A percentile compares a stretch with the other conserved stretches of the same genome.
Evolutionary conservation across 2,329 filamentous ascomycete genomes (phyloP).

Genomic region (Fusarium sp.): DNA sequence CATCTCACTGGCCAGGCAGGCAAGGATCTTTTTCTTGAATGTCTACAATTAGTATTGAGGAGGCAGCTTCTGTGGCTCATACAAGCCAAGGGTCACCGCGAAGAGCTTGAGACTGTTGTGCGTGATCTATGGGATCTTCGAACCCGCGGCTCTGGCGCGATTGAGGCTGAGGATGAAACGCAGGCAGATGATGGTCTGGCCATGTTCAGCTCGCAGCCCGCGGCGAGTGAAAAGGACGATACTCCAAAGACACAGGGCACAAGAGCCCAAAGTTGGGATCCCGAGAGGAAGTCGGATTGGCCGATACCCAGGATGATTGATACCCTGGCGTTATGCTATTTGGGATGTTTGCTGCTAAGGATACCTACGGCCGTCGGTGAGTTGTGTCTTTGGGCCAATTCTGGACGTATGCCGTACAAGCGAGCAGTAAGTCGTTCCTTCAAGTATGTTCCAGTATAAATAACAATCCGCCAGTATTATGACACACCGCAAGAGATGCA

Average conservation of each 20-base stretch:
- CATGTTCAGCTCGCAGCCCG: slow-evolving; percentile 53
- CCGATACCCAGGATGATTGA: slow-evolving; percentile 75
- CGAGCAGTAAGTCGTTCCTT: slow-evolving; percentile 63
- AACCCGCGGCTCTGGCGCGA: slow-evolving; percentile 55
- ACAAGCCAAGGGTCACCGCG: slow-evolving; percentile 69
- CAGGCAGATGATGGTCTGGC: slow-evolving; percentile 44
- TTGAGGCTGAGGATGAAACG: slow-evolving; percentile 43
- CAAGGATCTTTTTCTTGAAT: slow-evolving; percentile 81
- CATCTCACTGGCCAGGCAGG: slow-evolving; percentile 73
- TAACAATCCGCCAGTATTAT: slow-evolving; percentile 54
- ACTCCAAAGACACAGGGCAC: slow-evolving; percentile 34
- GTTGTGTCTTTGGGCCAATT: slow-evolving; percentile 72
- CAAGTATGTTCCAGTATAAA: neutral
- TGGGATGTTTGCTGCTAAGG: slow-evolving; percentile 78
- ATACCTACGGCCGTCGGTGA: slow-evolving; percentile 81
- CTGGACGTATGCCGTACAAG: slow-evolving; percentile 75
- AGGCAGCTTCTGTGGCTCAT: slow-evolving; percentile 82
- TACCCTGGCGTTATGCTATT: slow-evolving; percentile 79
- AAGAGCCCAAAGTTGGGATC: slow-evolving; percentile 55
- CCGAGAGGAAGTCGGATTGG: slow-evolving; percentile 58
- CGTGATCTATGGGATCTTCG: slow-evolving; percentile 87
- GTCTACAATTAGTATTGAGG: slow-evolving; percentile 83
- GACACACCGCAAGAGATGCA: slow-evolving; percentile 71
- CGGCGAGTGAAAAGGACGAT: slow-evolving; percentile 28
- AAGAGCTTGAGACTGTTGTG: slow-evolving; percentile 80